These are phyloP conservation scores for Xylariaceae sp. DNA, from an alignment of 2,329 filamentous ascomycete genomes.

Conservation along the genomic window DNA sequence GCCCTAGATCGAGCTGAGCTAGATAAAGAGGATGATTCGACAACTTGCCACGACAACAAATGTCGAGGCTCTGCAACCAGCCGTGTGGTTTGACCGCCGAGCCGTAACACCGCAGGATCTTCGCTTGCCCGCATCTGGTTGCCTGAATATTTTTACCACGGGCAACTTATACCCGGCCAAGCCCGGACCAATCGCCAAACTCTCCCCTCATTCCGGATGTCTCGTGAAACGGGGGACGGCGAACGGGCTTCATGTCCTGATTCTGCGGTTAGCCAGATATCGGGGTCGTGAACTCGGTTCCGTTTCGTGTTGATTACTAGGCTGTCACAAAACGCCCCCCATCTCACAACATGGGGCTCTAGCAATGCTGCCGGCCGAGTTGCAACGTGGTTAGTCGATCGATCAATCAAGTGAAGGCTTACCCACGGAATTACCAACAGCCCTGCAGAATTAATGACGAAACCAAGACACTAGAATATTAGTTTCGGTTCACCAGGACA, in stretches of 20 bases:
- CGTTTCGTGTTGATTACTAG: no score
- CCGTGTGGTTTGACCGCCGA: slow-evolving; percentile 7
- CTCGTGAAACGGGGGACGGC: slow-evolving; percentile 2
- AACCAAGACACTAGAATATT: no score
- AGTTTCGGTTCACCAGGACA: no score
- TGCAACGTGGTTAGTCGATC: no score
- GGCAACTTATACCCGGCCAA: neutral
- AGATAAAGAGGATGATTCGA: neutral
- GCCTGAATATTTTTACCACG: neutral
- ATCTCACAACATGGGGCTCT: no score
- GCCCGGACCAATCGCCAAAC: slow-evolving; percentile 1
- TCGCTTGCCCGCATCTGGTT: slow-evolving; percentile 17
- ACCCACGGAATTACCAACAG: no score
- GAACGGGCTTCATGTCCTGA: slow-evolving; percentile 10
- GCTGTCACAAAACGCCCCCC: no score
- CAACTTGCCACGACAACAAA: neutral
- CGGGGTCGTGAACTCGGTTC: slow-evolving; percentile 3
- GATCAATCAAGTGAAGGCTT: no score
- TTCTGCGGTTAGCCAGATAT: slow-evolving; percentile 28
- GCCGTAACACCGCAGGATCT: slow-evolving; percentile 12
- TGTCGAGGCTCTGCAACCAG: slow-evolving; percentile 20
- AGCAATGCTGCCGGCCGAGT: no score
- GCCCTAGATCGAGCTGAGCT: neutral
- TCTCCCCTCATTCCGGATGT: slow-evolving; percentile 1
- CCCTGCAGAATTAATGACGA: no score